Conservation (phyloP, 2,329 filamentous ascomycete species). For the Exophiala oligosperma region DNA sequence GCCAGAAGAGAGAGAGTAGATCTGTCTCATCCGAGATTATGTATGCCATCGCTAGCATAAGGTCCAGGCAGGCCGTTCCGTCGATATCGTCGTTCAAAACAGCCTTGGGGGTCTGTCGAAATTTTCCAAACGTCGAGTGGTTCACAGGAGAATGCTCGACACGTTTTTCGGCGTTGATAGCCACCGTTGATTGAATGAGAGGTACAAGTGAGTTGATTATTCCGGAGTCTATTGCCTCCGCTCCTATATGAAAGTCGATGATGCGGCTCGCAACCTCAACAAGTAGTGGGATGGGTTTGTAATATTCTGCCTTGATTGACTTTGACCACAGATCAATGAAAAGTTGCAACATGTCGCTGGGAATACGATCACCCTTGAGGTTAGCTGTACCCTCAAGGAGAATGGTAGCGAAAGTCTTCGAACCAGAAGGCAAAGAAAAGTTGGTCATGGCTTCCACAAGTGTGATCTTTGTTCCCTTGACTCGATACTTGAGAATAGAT, state of each 20-base stretch:
- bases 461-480: constrained; percentile 47
- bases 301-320: constrained; percentile 56
- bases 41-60: constrained; percentile 56
- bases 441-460: constrained; percentile 57
- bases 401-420: constrained; percentile 52
- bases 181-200: constrained; percentile 46
- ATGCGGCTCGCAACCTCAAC: constrained; percentile 43
- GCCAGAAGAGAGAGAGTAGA: constrained; percentile 54
- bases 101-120: constrained; percentile 41
- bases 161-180: constrained; percentile 57
- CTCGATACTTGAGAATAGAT: constrained; percentile 56
- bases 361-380: constrained; percentile 45
- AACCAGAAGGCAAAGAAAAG: constrained; percentile 54
- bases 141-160: constrained; percentile 47
- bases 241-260: constrained; percentile 39
- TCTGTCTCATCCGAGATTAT: constrained; percentile 39
- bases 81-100: constrained; percentile 52
- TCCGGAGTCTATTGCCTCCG: constrained; percentile 33
- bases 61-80: constrained; percentile 53
- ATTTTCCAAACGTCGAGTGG: constrained; percentile 39
- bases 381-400: constrained; percentile 53
- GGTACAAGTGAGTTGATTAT: constrained; percentile 41
- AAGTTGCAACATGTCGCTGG: constrained; percentile 50
- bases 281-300: constrained; percentile 43
- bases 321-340: constrained; percentile 57